Evolutionary conservation across 495 filamentous ascomycete genomes (phyloP).

Genomic region (Penicillium manginii): DNA sequence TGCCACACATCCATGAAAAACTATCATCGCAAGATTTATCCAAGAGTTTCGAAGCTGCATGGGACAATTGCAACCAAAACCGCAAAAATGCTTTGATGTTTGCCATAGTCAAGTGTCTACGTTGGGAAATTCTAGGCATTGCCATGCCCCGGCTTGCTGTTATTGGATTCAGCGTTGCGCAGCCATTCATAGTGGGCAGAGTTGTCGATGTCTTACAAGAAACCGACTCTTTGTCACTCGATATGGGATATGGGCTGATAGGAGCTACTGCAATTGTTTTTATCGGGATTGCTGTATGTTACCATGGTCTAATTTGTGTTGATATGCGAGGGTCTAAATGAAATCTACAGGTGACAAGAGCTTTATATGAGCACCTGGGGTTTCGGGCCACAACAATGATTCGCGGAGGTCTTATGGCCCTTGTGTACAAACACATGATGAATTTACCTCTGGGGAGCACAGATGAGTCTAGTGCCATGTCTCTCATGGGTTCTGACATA

Average conservation of each 20-base stretch:
- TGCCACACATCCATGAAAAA: slow-evolving; percentile 41
- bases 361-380: slow-evolving; percentile 54
- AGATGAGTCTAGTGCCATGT: slow-evolving; percentile 51
- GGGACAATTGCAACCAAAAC: slow-evolving; percentile 27
- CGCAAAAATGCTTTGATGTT: slow-evolving; percentile 35
- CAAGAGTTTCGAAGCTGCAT: slow-evolving; percentile 7
- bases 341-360: slow-evolving; percentile 33
- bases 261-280: slow-evolving; percentile 59
- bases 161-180: slow-evolving; percentile 58
- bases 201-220: slow-evolving; percentile 38
- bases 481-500: slow-evolving; percentile 62
- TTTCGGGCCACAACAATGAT: slow-evolving; percentile 55
- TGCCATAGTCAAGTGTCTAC: slow-evolving; percentile 34
- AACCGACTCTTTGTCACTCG: slow-evolving; percentile 31
- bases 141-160: slow-evolving; percentile 53
- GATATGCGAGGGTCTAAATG: background rate
- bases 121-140: slow-evolving; percentile 39
- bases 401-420: slow-evolving; percentile 53
- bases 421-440: slow-evolving; percentile 50
- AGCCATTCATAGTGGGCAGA: slow-evolving; percentile 60
- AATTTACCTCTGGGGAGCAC: slow-evolving; percentile 33
- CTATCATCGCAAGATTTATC: slow-evolving; percentile 25
- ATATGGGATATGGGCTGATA: slow-evolving; percentile 60
- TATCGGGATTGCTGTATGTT: slow-evolving; percentile 52
- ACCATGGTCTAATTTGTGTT: background rate